Conservation (phyloP, 2,329 filamentous ascomycete species). For the Diaporthe citriasiana region DNA sequence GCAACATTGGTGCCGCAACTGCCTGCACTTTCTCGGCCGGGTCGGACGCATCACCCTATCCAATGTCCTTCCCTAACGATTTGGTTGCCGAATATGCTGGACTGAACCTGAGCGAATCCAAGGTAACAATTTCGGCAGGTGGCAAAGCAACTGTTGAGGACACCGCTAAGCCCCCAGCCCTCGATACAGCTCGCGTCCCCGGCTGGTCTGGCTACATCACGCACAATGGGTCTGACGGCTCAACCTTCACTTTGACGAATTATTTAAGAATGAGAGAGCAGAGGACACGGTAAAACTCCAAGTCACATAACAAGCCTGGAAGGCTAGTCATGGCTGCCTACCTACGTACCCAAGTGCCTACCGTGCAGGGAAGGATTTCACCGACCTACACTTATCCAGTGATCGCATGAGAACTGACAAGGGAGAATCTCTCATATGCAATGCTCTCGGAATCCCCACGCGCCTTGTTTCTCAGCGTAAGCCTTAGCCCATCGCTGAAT, state of each 20-base stretch:
- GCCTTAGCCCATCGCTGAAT: no score
- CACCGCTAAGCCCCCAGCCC: not conserved
- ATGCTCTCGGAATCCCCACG: no score
- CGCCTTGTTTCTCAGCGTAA: no score
- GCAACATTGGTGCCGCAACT: not conserved
- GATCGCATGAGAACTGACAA: no score
- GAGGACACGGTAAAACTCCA: no score
- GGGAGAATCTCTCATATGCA: no score
- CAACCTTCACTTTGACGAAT: not conserved
- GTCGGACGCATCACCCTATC: not conserved
- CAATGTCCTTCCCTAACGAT: not conserved
- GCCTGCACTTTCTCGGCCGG: not conserved
- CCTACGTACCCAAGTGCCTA: no score
- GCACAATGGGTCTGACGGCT: not conserved
- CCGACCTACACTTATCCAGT: no score
- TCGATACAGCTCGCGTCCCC: not conserved
- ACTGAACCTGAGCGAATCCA: not conserved
- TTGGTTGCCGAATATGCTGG: not conserved
- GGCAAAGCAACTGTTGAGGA: not conserved
- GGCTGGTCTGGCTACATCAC: not conserved
- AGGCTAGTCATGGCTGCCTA: no score
- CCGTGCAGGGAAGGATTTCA: no score
- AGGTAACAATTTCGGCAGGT: not conserved
- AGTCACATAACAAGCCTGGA: no score
- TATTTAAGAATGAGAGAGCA: no score